A percentile compares a stretch with the other conserved stretches of the same genome.
These are phyloP conservation scores for Stropharia rugosoannulata DNA, from an alignment of 768 basidiomycete species.

Conservation along the genomic window DNA sequence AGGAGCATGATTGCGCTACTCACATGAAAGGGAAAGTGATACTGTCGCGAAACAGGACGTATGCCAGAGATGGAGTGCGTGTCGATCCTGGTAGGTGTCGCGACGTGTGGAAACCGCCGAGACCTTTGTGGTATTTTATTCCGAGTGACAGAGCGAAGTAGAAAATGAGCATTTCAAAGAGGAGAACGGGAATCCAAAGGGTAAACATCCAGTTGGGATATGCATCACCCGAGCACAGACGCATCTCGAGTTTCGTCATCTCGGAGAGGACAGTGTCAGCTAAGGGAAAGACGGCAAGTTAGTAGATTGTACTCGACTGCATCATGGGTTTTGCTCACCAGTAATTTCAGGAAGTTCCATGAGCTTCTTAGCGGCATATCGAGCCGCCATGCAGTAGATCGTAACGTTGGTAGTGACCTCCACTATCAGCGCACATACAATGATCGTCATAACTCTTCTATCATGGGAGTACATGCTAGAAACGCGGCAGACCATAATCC, in stretches of 20 bases:
- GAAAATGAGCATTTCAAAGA: constrained; percentile 9
- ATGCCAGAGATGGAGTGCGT: constrained; percentile 4
- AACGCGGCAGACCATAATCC: constrained; percentile 16
- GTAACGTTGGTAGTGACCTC: not conserved
- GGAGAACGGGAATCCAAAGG: constrained; percentile 10
- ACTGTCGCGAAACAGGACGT: constrained; percentile 14
- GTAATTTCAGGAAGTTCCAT: not conserved
- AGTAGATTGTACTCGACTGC: not conserved
- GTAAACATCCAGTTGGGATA: constrained; percentile 9
- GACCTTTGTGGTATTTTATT: constrained; percentile 6
- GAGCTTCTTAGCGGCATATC: not conserved
- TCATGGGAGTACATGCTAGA: constrained; percentile 17
- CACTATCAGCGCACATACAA: constrained; percentile 4
- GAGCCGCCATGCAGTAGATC: not conserved
- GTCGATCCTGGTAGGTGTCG: not conserved
- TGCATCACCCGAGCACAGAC: constrained; percentile 2
- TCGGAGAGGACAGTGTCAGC: not conserved
- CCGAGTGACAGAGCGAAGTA: constrained; percentile 5
- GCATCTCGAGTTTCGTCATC: constrained; percentile 6
- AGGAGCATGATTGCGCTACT: not conserved
- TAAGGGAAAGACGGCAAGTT: not conserved
- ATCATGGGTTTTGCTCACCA: not conserved
- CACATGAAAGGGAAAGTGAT: constrained; percentile 16
- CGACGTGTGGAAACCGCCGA: not conserved
- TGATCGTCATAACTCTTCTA: not conserved